Evolutionary conservation across 371 early-diverging fungal species (phyloP).

Genomic region (Saksenaea vasiformis): DNA sequence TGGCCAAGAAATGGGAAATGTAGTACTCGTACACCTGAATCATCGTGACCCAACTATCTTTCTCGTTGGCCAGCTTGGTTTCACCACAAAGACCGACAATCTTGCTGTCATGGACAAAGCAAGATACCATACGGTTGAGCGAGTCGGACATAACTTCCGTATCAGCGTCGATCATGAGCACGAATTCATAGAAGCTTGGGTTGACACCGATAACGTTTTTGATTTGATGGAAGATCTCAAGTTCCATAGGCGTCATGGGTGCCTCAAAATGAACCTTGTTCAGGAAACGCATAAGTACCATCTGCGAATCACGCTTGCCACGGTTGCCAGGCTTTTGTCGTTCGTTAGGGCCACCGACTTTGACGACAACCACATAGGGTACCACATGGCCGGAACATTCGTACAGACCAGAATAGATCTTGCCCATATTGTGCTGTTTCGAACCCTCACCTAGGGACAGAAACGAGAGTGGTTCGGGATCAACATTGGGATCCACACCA

Average conservation of each 20-base stretch:
- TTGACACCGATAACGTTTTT: constrained; percentile 86
- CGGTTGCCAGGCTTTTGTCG: constrained; percentile 81
- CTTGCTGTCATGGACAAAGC: constrained; percentile 72
- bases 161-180: constrained; percentile 71
- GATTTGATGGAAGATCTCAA: constrained; percentile 90
- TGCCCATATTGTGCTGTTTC: constrained; percentile 87
- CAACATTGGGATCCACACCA: constrained; percentile 76
- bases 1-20: constrained; percentile 79
- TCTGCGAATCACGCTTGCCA: constrained; percentile 86
- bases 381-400: constrained; percentile 81
- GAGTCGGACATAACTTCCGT: constrained; percentile 70
- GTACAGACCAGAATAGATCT: constrained; percentile 89
- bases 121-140: constrained; percentile 64
- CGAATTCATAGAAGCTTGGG: constrained; percentile 71
- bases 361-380: constrained; percentile 83
- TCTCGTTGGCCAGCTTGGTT: constrained; percentile 78
- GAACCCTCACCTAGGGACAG: constrained; percentile 84
- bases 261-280: constrained; percentile 73
- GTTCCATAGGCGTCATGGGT: constrained; percentile 86
- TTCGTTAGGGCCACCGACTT: constrained; percentile 77
- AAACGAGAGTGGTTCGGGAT: constrained; percentile 87
- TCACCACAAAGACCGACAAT: constrained; percentile 86
- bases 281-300: constrained; percentile 81
- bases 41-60: constrained; percentile 86
- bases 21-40: constrained; percentile 87